A percentile compares a stretch with the other conserved stretches of the same genome.
These are phyloP conservation scores for Flaveria bidentis DNA, from an alignment of 129 eudicot species.

Conservation along the genomic window DNA sequence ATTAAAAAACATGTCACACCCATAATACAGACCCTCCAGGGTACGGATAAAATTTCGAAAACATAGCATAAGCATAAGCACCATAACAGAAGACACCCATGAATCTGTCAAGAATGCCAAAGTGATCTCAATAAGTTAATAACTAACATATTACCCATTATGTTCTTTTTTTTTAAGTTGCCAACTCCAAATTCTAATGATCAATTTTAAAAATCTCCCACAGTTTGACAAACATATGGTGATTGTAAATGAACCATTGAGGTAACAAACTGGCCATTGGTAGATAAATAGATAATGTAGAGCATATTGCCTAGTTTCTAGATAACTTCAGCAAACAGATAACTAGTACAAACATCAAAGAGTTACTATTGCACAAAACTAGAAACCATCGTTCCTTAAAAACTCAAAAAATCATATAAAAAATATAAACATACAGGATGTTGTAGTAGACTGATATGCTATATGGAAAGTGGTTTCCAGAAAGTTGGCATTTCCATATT, in stretches of 20 bases:
- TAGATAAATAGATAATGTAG: not conserved
- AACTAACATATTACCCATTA: not conserved
- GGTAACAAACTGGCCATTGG: not conserved
- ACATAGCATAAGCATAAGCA: constrained; percentile 10
- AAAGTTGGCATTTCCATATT: not conserved
- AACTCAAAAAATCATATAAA: not conserved
- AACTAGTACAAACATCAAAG: not conserved
- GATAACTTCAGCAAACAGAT: not conserved
- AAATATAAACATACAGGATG: not conserved
- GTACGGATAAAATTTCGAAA: not conserved
- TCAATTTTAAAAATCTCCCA: not conserved
- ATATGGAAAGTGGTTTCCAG: not conserved
- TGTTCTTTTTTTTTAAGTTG: not conserved
- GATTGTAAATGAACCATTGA: not conserved
- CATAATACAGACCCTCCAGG: not conserved
- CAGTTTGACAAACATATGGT: constrained; percentile 1
- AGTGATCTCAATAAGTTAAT: not conserved
- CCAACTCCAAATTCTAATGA: not conserved
- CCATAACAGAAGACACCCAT: constrained; percentile 1
- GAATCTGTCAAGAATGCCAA: not conserved
- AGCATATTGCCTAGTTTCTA: not conserved
- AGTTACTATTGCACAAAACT: not conserved
- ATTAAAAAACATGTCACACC: too few relatives aligned
- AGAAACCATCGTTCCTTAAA: not conserved
- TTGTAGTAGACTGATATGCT: not conserved